Base-by-base conservation (phyloP, 345 rosid genomes). In the Arabidopsis suecica region DNA sequence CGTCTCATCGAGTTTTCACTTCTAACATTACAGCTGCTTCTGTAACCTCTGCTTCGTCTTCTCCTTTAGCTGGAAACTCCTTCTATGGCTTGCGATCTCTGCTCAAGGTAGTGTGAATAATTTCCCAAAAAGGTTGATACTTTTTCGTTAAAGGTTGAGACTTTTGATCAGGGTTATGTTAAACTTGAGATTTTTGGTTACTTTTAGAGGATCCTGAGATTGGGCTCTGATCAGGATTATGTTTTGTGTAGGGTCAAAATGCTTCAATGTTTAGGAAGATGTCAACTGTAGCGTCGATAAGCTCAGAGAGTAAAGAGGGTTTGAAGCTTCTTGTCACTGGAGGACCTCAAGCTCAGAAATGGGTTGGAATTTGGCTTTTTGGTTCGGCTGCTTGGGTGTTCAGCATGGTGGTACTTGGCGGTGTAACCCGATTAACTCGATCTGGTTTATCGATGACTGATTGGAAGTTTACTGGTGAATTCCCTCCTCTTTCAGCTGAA, bases 371-470 rank as follows among this genome's bases (percentile, higher is more conserved):
- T 48, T 95, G 99, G 99, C 91, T 95, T 65, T 92, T 95, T 65
- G 89, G 97, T 16, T 95, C 97, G 3, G 93, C 99, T 12, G 93
- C 97, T 7, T 95, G 93, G 97, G 96, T 92, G 34, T 92, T 92
- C 71, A 95, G 88, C 71, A 90, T 90, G 99, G 97, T 95, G 51
- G 76, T 95, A 7, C 84, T 92, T 36, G 99, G 99, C 40, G 97
- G 97, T 58, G 78, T 87, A 3, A 92, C 99, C 3, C 84, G 97
- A 18, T 86, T 95, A 57, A 92, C 97, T 6, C 85, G 97, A 28
- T 95, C 97, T 41, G 98, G 97, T 74, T 93, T 95, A 64, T 92
- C 99, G 1, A 92, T 95, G 97, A 95, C 97, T 40, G 97, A 92
- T 58, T 92, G 97, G 99, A 92, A 92, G 81, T 92, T 95, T 74